phyloP scores from a whole-genome alignment of 1,284 basidiomycete genomes.

The Apiotrichum veenhuisii region DNA sequence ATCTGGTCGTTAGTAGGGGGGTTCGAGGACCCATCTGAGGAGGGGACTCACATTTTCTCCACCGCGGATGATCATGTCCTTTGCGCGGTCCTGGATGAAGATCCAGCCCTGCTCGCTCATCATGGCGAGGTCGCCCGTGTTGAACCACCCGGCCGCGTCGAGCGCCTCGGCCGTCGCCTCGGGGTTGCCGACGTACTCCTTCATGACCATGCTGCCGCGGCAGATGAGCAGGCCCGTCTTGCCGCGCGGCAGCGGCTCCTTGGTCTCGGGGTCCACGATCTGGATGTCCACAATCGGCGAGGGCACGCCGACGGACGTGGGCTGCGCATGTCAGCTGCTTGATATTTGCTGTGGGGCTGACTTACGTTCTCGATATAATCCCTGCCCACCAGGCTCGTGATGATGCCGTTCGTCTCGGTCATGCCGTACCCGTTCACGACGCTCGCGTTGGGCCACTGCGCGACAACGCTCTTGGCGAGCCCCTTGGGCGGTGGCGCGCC shows the following conservation, averaged over 20 bases:
- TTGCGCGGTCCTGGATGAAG: slow-evolving; percentile 35
- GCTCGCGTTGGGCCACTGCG: slow-evolving; percentile 28
- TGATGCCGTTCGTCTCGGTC: slow-evolving; percentile 44
- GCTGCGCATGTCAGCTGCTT: not conserved
- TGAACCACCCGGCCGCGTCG: slow-evolving; percentile 39
- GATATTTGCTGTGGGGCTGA: not conserved
- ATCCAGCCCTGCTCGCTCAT: slow-evolving; percentile 37
- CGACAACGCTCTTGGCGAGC: slow-evolving; percentile 27
- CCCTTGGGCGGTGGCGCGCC: slow-evolving; percentile 36
- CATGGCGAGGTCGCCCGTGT: slow-evolving; percentile 39
- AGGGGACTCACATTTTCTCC: slow-evolving; percentile 41
- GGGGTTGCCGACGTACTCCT: slow-evolving; percentile 32
- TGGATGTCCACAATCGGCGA: slow-evolving; percentile 32
- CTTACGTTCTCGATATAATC: slow-evolving; percentile 30
- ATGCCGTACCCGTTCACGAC: slow-evolving; percentile 36
- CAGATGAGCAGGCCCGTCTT: slow-evolving; percentile 31
- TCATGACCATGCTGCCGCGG: slow-evolving; percentile 39
- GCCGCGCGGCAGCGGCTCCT: slow-evolving; percentile 20
- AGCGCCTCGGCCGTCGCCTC: slow-evolving; percentile 7
- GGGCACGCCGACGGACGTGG: slow-evolving; percentile 4
- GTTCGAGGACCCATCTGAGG: slow-evolving; percentile 26
- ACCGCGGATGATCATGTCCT: slow-evolving; percentile 40
- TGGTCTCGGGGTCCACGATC: slow-evolving; percentile 32
- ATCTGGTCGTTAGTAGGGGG: slow-evolving; percentile 17
- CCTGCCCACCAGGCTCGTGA: slow-evolving; percentile 30